Conservation (phyloP, 805 yeast species). For the Phaffomyces antillensis region DNA sequence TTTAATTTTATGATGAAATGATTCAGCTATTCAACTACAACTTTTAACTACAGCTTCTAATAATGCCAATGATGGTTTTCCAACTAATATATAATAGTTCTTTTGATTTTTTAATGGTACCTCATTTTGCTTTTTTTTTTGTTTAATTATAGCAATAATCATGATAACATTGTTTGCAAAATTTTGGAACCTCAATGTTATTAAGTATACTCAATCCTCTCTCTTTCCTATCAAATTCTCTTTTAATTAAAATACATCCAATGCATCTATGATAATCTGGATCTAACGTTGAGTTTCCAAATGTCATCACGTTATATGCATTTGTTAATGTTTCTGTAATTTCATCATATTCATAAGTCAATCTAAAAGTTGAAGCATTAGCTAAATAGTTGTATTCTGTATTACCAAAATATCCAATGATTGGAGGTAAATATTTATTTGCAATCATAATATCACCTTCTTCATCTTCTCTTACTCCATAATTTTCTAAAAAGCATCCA, state of each 20-base stretch:
- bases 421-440: slow-evolving; percentile 37
- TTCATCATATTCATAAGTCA: slow-evolving; percentile 41
- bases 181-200: slow-evolving; percentile 22
- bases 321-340: slow-evolving; percentile 38
- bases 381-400: slow-evolving; percentile 33
- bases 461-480: slow-evolving; percentile 6
- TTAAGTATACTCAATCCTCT: slow-evolving; percentile 16
- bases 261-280: slow-evolving; percentile 38
- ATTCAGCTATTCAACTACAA: background rate
- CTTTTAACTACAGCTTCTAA: background rate
- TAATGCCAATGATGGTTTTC: background rate
- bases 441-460: slow-evolving; percentile 5
- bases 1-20: background rate
- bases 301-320: slow-evolving; percentile 46
- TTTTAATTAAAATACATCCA: slow-evolving; percentile 49
- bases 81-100: background rate
- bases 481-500: slow-evolving; percentile 47
- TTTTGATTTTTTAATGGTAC: no score
- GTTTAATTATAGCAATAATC: slow-evolving; percentile 32
- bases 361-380: slow-evolving; percentile 54
- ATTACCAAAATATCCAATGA: slow-evolving; percentile 48
- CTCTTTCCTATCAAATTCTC: slow-evolving; percentile 38
- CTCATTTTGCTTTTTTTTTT: no score
- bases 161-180: slow-evolving; percentile 32
- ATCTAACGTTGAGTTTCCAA: slow-evolving; percentile 31